These are phyloP conservation scores for Zarea fungicola DNA, from an alignment of 2,329 filamentous ascomycete species.

Conservation along the genomic window DNA sequence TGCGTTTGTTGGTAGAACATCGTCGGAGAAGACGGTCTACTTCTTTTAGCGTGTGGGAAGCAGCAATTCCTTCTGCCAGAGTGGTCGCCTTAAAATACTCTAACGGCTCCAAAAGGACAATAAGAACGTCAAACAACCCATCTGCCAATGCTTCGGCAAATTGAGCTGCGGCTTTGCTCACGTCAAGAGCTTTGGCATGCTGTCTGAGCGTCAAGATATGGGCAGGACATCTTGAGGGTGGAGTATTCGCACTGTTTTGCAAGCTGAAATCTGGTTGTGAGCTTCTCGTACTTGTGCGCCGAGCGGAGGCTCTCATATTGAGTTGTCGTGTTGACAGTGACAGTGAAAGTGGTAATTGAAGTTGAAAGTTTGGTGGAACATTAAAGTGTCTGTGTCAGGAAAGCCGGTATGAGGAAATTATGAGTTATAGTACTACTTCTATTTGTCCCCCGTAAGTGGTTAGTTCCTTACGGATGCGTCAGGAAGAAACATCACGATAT, in stretches of 20 bases:
- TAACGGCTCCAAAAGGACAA: slow-evolving; percentile 3
- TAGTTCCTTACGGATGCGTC: neutral
- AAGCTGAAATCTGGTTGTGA: neutral
- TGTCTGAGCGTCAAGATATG: neutral
- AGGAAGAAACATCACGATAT: neutral
- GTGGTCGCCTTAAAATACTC: slow-evolving; percentile 3
- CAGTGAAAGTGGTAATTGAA: neutral
- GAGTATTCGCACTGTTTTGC: neutral
- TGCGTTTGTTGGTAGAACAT: neutral
- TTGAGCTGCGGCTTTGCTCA: neutral
- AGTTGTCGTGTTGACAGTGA: neutral
- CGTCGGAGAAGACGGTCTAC: neutral
- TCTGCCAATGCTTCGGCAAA: slow-evolving; percentile 1
- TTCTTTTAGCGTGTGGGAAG: slow-evolving; percentile 1
- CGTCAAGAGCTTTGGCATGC: neutral
- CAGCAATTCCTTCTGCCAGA: slow-evolving; percentile 1
- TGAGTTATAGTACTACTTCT: neutral
- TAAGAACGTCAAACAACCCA: neutral
- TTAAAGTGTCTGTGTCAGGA: neutral
- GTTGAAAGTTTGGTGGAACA: neutral
- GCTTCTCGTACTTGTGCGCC: too few relatives aligned
- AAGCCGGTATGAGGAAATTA: neutral
- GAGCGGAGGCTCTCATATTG: neutral
- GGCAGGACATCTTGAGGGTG: too few relatives aligned
- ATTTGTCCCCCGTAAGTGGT: neutral